A percentile compares a stretch with the other conserved stretches of the same genome.
phyloP scores from a whole-genome alignment of 805 yeast species.

The Saccharomycopsis oosterbeekiorum region DNA sequence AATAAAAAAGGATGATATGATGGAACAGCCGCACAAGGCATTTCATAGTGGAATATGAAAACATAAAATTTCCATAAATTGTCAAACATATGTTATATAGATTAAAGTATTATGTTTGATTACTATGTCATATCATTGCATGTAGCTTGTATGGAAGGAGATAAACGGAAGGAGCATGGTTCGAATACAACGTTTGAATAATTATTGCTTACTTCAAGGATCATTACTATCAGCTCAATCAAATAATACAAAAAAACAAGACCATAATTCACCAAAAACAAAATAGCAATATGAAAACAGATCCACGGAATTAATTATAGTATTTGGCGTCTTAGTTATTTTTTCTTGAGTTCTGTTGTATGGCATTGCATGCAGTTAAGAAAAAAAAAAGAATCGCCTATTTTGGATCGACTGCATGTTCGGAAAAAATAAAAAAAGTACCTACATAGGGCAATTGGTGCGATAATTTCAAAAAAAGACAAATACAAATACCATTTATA shows the following conservation, averaged over 20 bases:
- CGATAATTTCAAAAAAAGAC: too few relatives aligned
- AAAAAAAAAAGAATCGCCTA: background rate
- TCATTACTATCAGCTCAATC: too few relatives aligned
- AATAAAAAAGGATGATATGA: constrained; percentile 11
- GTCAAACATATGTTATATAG: background rate
- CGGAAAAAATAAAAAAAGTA: too few relatives aligned
- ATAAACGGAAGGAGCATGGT: background rate
- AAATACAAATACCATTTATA: background rate
- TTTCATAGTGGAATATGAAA: background rate
- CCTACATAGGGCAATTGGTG: background rate
- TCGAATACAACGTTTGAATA: too few relatives aligned
- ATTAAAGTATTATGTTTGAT: too few relatives aligned
- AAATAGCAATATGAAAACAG: too few relatives aligned
- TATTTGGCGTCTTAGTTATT: too few relatives aligned
- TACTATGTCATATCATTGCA: too few relatives aligned
- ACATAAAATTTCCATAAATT: background rate
- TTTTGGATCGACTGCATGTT: background rate
- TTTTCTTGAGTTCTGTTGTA: background rate
- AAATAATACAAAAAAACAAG: too few relatives aligned
- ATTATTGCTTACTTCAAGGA: too few relatives aligned
- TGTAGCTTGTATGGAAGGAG: background rate
- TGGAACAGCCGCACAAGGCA: background rate
- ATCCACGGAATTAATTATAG: too few relatives aligned
- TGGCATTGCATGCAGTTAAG: background rate
- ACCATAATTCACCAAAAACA: too few relatives aligned